These are phyloP conservation scores for Hordeum vulgare DNA, from an alignment of 176 grass and related monocot genomes.

Conservation along the genomic window DNA sequence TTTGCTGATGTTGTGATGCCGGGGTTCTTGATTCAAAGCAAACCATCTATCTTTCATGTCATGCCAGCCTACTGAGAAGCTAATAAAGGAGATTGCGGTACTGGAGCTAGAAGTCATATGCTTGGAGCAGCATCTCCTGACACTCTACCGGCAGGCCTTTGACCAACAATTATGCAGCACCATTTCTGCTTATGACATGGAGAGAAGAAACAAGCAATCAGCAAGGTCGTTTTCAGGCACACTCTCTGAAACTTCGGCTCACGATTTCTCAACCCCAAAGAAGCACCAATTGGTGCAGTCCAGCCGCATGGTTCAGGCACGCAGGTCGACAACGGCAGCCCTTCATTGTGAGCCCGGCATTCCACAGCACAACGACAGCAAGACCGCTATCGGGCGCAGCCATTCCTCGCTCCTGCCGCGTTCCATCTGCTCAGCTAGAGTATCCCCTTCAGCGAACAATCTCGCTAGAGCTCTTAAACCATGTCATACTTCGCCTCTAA, in stretches of 20 bases:
- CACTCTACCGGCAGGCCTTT: conserved; percentile 71
- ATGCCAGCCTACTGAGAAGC: conserved; percentile 58
- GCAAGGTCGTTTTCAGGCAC: conserved; percentile 34
- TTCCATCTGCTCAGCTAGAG: conserved; percentile 68
- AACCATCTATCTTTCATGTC: conserved; percentile 9
- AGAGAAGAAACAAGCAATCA: conserved; percentile 12
- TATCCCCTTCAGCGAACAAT: conserved; percentile 63
- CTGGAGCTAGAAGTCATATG: conserved; percentile 92
- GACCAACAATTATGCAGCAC: conserved; percentile 43
- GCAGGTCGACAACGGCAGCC: conserved; percentile 39
- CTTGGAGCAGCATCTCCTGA: conserved; percentile 84
- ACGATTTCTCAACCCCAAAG: conserved; percentile 37
- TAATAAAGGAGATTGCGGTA: conserved; percentile 90
- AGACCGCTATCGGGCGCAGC: conserved; percentile 44
- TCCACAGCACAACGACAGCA: conserved; percentile 13
- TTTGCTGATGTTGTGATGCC: not conserved
- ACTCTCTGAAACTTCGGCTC: conserved; percentile 22
- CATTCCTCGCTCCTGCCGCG: conserved; percentile 75
- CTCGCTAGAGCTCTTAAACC: conserved; percentile 66
- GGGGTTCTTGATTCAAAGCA: not conserved
- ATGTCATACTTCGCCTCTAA: conserved; percentile 71
- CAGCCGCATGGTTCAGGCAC: conserved; percentile 31
- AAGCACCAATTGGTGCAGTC: conserved; percentile 34
- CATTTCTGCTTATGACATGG: conserved; percentile 14
- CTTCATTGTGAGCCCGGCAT: conserved; percentile 14